phyloP scores from a whole-genome alignment of 2,329 filamentous ascomycete species.

The Parascedosporium putredinis region DNA sequence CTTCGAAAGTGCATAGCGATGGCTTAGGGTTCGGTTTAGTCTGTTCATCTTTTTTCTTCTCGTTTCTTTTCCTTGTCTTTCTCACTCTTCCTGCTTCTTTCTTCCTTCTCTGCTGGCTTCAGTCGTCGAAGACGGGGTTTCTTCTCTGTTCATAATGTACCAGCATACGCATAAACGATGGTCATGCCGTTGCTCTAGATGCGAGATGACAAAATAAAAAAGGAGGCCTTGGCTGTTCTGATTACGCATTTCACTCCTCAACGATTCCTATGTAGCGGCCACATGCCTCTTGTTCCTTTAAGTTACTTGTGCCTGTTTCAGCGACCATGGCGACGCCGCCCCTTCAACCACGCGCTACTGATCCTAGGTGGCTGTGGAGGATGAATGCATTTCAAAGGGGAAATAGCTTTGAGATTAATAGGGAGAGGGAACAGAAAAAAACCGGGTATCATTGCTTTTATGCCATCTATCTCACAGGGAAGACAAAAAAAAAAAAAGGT shows the following conservation, averaged over 20 bases:
- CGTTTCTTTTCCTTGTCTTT: not conserved
- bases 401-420: too few relatives aligned
- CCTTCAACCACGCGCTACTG: too few relatives aligned
- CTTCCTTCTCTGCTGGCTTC: not conserved
- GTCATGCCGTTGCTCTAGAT: not conserved
- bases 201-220: not conserved
- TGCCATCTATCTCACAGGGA: too few relatives aligned
- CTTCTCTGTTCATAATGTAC: not conserved
- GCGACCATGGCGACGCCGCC: too few relatives aligned
- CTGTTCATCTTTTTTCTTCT: not conserved
- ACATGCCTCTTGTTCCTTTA: too few relatives aligned
- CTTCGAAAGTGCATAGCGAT: slow-evolving; percentile 8
- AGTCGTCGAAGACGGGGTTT: not conserved
- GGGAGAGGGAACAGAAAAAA: not conserved
- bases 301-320: too few relatives aligned
- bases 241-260: not conserved
- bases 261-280: too few relatives aligned
- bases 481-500: not conserved
- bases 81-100: not conserved
- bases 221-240: slow-evolving; percentile 2
- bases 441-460: too few relatives aligned
- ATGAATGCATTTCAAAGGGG: not conserved
- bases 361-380: too few relatives aligned
- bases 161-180: slow-evolving; percentile 4
- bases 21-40: slow-evolving; percentile 3